phyloP scores from a whole-genome alignment of 331 rosid species.

The Rosa hybrid region DNA sequence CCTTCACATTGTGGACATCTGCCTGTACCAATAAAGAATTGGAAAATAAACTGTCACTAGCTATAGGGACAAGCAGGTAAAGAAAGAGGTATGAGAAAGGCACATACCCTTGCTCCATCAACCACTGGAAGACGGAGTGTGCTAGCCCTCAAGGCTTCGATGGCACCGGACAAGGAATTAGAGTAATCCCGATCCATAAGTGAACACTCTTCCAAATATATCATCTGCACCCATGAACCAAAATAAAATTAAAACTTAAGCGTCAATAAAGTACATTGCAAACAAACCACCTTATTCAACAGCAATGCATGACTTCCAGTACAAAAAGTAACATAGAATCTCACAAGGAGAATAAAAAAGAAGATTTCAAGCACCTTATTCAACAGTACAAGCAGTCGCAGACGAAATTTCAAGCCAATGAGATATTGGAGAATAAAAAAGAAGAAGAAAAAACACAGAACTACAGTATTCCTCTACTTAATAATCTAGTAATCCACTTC shows the following conservation, averaged over 20 bases:
- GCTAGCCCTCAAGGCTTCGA: slow-evolving; percentile 85
- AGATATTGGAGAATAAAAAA: not conserved
- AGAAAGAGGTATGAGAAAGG: slow-evolving; percentile 16
- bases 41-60: slow-evolving; percentile 11
- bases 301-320: not conserved
- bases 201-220: slow-evolving; percentile 80
- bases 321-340: not conserved
- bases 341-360: not conserved
- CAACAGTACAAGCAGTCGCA: not conserved
- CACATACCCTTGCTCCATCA: slow-evolving; percentile 82
- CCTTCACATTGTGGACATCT: slow-evolving; percentile 73
- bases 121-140: slow-evolving; percentile 95
- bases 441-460: not conserved
- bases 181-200: slow-evolving; percentile 72
- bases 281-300: not conserved
- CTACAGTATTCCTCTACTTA: not conserved
- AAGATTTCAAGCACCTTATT: no score
- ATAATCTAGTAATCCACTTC: slow-evolving; percentile 1
- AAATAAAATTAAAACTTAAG: slow-evolving; percentile 20
- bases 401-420: not conserved
- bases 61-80: not conserved
- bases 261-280: not conserved
- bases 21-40: slow-evolving; percentile 49
- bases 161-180: slow-evolving; percentile 81
- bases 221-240: slow-evolving; percentile 53